Base-by-base conservation (phyloP, 306 rosid species). In the Sphenostylis stenocarpa region DNA sequence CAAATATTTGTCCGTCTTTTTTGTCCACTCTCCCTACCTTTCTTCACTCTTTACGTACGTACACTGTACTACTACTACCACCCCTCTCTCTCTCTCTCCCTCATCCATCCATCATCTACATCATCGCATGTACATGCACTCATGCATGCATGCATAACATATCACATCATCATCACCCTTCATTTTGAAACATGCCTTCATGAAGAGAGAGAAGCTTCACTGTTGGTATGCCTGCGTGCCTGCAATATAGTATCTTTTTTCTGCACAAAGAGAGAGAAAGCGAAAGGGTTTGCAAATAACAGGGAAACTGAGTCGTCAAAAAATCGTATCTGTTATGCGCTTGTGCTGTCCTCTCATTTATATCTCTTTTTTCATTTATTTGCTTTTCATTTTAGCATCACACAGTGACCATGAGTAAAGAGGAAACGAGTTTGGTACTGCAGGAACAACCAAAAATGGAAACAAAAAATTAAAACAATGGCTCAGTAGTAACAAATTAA, bases 261-360 rank as follows among this genome's bases (percentile, higher is more conserved):
- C 62, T 43, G 53, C 72, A 58, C 36, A 19, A 4, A 47, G 64
- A 24, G 41, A 14, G 71, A 61, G 70, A 61, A 6, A 44, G 20
- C 17, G 23, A 62, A 24, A 62, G 39, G 34, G 7, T 74, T 74
- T 33, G 9, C 72, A 47, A 62, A 47, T 28, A 20, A 36, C 29
- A 64, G 9, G 28, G 12, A 71, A 58, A 72, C 77, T 19, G 47
- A 78, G 36, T 85, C 56, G 84, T 81, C 78, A 68, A 73, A 85
- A 52, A 75, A 62, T 41, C 72, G 80, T 75, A 55, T 49, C 70
- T 68, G 5, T 36, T 36, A 28, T 34, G 67, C 69, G 14, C 72
- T 66, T 65, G 43, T 53, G 57, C 79, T 81, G 83, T 51, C 67
- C 78, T 81, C 38, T 80, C 86, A 71, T 72, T 77, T 70, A 70